Conservation (phyloP, 2,329 filamentous ascomycete species). For the Aspergillus awamori region DNA sequence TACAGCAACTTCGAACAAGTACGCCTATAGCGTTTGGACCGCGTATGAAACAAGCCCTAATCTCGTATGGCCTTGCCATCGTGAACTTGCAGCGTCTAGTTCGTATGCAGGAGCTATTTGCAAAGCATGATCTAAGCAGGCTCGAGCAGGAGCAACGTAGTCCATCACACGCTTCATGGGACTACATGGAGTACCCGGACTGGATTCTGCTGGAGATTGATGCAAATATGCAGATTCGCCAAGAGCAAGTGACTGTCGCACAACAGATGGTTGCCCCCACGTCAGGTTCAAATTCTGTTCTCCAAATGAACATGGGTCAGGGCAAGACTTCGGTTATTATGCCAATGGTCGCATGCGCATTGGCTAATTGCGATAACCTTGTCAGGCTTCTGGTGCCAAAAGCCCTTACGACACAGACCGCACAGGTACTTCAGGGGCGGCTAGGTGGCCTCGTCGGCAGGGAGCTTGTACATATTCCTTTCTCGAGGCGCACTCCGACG, state of each 20-base stretch:
- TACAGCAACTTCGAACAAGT: constrained; percentile 48
- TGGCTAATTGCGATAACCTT: constrained; percentile 56
- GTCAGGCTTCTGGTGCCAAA: constrained; percentile 64
- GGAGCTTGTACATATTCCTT: constrained; percentile 60
- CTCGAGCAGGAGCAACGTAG: constrained; percentile 51
- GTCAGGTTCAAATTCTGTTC: constrained; percentile 58
- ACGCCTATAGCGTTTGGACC: constrained; percentile 32
- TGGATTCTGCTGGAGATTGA: constrained; percentile 71
- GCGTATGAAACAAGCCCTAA: constrained; percentile 41
- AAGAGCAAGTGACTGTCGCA: constrained; percentile 65
- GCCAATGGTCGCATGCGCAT: constrained; percentile 61
- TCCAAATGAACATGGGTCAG: constrained; percentile 71
- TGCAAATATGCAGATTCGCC: constrained; percentile 62
- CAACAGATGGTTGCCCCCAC: constrained; percentile 59
- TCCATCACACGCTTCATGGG: constrained; percentile 61
- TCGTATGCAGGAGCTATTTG: constrained; percentile 44
- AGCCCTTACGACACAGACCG: constrained; percentile 64
- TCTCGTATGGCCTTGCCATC: constrained; percentile 46
- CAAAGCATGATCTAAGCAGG: constrained; percentile 34
- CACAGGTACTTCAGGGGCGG: constrained; percentile 57
- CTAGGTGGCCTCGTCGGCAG: constrained; percentile 61
- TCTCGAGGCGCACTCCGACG: constrained; percentile 55
- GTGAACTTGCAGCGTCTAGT: constrained; percentile 48
- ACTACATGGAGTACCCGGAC: constrained; percentile 57
- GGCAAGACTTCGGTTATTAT: constrained; percentile 73